phyloP scores from a whole-genome alignment of 768 basidiomycete species.

The Boletus speciosus region DNA sequence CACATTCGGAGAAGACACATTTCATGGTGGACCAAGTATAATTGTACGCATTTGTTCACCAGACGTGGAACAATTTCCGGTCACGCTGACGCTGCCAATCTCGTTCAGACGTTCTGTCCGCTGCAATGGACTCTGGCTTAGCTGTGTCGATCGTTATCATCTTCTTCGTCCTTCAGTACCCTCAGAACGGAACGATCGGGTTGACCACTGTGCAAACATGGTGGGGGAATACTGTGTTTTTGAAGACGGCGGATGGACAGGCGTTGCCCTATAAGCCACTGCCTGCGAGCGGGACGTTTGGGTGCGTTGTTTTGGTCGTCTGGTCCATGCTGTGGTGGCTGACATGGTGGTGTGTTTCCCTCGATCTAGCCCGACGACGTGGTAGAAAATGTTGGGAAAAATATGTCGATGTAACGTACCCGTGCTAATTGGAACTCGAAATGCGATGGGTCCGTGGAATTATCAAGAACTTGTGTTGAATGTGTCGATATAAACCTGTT shows the following conservation, averaged over 20 bases:
- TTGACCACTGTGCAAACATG: constrained; percentile 48
- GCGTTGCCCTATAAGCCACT: constrained; percentile 11
- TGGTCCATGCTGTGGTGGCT: neutral
- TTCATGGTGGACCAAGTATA: constrained; percentile 65
- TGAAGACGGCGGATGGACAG: constrained; percentile 20
- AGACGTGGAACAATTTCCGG: neutral
- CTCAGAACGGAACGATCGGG: constrained; percentile 58
- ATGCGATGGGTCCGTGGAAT: too few species aligned
- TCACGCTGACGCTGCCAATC: constrained; percentile 13
- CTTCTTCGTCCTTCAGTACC: constrained; percentile 66
- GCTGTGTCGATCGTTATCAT: constrained; percentile 53
- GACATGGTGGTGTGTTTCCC: neutral
- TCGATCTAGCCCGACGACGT: constrained; percentile 7
- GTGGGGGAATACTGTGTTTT: constrained; percentile 63
- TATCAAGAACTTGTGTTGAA: too few species aligned
- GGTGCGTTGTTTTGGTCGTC: constrained; percentile 16
- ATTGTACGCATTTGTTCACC: constrained; percentile 23
- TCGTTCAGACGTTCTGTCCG: constrained; percentile 58
- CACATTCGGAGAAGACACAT: constrained; percentile 56
- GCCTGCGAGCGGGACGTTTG: constrained; percentile 21
- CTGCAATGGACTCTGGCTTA: constrained; percentile 69
- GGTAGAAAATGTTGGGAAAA: neutral
- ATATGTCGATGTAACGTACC: too few species aligned
- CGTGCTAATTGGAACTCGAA: too few species aligned
- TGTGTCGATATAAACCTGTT: too few species aligned